Evolutionary conservation across 2,329 filamentous ascomycete genomes (phyloP).

Genomic region (Penicillium sp.): DNA sequence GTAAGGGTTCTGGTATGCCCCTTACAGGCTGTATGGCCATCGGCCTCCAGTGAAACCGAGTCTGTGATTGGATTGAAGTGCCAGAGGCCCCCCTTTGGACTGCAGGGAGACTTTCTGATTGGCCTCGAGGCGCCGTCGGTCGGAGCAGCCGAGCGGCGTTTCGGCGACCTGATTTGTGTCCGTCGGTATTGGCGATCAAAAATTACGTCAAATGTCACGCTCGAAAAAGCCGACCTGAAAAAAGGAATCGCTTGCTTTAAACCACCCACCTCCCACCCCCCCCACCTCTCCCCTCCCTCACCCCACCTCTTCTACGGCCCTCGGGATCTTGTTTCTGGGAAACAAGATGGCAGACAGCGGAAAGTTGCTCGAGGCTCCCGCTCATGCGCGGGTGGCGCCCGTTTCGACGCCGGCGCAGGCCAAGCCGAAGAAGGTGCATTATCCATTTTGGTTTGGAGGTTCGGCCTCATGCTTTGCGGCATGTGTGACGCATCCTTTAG

Average conservation of each 20-base stretch:
- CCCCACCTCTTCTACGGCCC: conserved; percentile 4
- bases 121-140: conserved; percentile 13
- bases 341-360: conserved; percentile 40
- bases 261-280: conserved; percentile 7
- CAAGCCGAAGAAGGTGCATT: conserved; percentile 52
- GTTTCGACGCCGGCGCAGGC: conserved; percentile 22
- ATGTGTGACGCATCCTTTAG: conserved; percentile 88
- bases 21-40: conserved; percentile 17
- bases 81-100: not conserved
- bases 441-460: conserved; percentile 96
- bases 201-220: conserved; percentile 27
- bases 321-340: conserved; percentile 23
- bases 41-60: conserved; percentile 31
- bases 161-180: conserved; percentile 42
- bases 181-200: conserved; percentile 29
- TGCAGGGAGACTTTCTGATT: not conserved
- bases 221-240: conserved; percentile 16
- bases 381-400: conserved; percentile 22
- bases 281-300: conserved; percentile 7
- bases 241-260: conserved; percentile 14
- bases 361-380: conserved; percentile 35
- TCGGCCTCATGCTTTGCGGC: conserved; percentile 92
- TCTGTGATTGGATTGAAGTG: conserved; percentile 31
- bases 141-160: conserved; percentile 25
- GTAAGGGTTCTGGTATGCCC: conserved; percentile 13